These are phyloP conservation scores for Colletotrichum graminicola DNA, from an alignment of 2,329 filamentous ascomycete species.

Conservation along the genomic window DNA sequence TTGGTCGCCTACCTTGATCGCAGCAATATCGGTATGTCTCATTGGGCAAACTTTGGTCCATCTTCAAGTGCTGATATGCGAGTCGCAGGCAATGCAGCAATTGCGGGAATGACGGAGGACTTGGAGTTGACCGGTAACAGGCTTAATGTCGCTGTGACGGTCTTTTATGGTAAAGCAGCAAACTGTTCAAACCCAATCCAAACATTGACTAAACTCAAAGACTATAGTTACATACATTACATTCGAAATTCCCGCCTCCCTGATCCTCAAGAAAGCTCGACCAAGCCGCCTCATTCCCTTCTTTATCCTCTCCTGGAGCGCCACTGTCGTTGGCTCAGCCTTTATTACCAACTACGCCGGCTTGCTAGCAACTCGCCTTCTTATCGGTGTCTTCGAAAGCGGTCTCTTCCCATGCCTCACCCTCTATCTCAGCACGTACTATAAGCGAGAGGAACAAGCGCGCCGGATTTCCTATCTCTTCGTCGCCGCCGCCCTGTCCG, in stretches of 20 bases:
- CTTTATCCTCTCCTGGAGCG: slow-evolving; percentile 57
- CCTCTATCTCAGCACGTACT: slow-evolving; percentile 52
- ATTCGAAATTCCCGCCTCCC: slow-evolving; percentile 53
- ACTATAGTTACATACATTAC: slow-evolving; percentile 64
- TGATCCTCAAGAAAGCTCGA: slow-evolving; percentile 51
- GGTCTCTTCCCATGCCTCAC: slow-evolving; percentile 63
- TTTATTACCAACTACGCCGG: slow-evolving; percentile 58
- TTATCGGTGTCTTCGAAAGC: slow-evolving; percentile 62
- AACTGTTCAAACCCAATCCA: slow-evolving; percentile 54
- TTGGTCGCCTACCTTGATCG: slow-evolving; percentile 50
- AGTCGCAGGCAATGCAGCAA: slow-evolving; percentile 48
- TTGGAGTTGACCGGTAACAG: slow-evolving; percentile 51
- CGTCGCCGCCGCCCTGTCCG: slow-evolving; percentile 57
- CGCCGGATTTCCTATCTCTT: slow-evolving; percentile 59
- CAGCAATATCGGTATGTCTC: slow-evolving; percentile 44
- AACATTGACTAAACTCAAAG: slow-evolving; percentile 66
- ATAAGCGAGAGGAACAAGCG: slow-evolving; percentile 50
- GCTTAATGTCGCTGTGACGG: slow-evolving; percentile 54
- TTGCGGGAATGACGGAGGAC: slow-evolving; percentile 51
- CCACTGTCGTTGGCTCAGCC: slow-evolving; percentile 61
- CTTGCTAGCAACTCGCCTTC: slow-evolving; percentile 58
- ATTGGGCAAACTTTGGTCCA: rapidly evolving
- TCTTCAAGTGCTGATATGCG: background rate
- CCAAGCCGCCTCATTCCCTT: slow-evolving; percentile 49
- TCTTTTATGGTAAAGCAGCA: slow-evolving; percentile 64